Conservation (phyloP, 2,329 filamentous ascomycete species). For the Monosporascus sp. region DNA sequence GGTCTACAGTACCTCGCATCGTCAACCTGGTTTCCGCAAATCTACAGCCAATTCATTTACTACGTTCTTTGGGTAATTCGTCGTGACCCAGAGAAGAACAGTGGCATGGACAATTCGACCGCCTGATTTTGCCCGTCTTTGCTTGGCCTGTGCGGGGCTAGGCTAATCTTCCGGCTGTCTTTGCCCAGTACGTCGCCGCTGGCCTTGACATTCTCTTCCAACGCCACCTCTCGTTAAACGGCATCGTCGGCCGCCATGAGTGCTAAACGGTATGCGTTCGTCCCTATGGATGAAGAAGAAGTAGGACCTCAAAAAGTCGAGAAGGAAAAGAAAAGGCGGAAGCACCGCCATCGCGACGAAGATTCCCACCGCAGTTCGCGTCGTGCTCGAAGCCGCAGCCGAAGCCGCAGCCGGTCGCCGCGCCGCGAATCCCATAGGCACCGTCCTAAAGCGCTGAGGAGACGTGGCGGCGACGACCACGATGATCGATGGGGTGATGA, state of each 20-base stretch:
- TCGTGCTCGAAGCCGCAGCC: slow-evolving; percentile 15
- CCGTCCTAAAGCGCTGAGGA: slow-evolving; percentile 39
- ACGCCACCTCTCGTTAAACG: background rate
- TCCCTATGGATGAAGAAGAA: slow-evolving; percentile 63
- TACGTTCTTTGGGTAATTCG: no score
- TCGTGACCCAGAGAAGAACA: no score
- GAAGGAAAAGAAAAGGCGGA: slow-evolving; percentile 43
- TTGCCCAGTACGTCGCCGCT: no score
- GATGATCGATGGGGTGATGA: slow-evolving; percentile 82
- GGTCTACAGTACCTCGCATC: no score
- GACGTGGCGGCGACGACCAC: slow-evolving; percentile 47
- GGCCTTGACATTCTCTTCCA: no score
- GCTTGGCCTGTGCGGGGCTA: no score
- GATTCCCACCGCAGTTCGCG: slow-evolving; percentile 24
- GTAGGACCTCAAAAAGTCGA: slow-evolving; percentile 49
- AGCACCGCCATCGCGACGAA: slow-evolving; percentile 33
- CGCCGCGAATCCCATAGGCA: slow-evolving; percentile 19
- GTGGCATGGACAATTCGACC: no score
- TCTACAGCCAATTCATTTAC: no score
- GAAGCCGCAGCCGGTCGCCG: slow-evolving; percentile 27
- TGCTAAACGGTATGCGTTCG: slow-evolving; percentile 60
- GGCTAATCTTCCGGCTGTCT: no score
- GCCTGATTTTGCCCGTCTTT: no score
- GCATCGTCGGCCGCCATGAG: slow-evolving; percentile 32
- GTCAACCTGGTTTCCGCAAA: no score